phyloP scores from a whole-genome alignment of 2,329 filamentous ascomycete genomes.

The Aspergillus pseudoviridinutans region DNA sequence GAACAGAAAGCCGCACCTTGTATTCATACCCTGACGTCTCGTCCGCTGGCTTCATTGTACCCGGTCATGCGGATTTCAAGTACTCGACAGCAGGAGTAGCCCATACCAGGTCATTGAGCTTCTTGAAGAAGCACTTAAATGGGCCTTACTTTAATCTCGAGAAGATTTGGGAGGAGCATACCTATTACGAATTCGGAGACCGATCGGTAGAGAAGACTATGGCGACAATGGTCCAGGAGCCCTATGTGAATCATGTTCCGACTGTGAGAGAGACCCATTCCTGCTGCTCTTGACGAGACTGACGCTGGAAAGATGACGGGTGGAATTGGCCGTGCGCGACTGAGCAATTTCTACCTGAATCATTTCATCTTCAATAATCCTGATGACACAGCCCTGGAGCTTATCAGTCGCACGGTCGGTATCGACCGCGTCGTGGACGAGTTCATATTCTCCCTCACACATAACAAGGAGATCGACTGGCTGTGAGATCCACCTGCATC shows the following conservation, averaged over 20 bases:
- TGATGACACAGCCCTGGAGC: conserved; percentile 61
- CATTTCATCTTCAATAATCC: conserved; percentile 75
- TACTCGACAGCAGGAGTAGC: conserved; percentile 55
- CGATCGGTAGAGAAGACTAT: conserved; percentile 69
- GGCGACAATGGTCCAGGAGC: conserved; percentile 75
- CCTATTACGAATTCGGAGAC: conserved; percentile 65
- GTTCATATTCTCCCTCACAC: conserved; percentile 63
- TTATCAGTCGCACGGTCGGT: conserved; percentile 68
- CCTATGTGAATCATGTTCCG: conserved; percentile 74
- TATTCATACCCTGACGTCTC: conserved; percentile 46
- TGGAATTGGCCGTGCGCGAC: conserved; percentile 60
- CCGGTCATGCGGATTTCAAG: conserved; percentile 50
- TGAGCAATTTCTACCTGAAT: conserved; percentile 66
- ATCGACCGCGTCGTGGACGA: conserved; percentile 70
- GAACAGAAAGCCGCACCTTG: neutral
- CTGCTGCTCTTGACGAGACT: neutral
- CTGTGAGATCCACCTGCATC: conserved; percentile 50
- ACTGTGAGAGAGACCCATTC: conserved; percentile 49
- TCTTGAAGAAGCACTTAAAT: conserved; percentile 59
- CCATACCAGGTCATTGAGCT: conserved; percentile 63
- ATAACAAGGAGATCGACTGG: conserved; percentile 63
- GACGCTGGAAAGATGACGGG: conserved; percentile 50
- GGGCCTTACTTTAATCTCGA: conserved; percentile 73
- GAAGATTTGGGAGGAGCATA: conserved; percentile 75
- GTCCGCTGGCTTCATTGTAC: conserved; percentile 46